A percentile compares a stretch with the other conserved stretches of the same genome.
phyloP scores from a whole-genome alignment of 2,329 filamentous ascomycete species.

The Monosporascus sp. region DNA sequence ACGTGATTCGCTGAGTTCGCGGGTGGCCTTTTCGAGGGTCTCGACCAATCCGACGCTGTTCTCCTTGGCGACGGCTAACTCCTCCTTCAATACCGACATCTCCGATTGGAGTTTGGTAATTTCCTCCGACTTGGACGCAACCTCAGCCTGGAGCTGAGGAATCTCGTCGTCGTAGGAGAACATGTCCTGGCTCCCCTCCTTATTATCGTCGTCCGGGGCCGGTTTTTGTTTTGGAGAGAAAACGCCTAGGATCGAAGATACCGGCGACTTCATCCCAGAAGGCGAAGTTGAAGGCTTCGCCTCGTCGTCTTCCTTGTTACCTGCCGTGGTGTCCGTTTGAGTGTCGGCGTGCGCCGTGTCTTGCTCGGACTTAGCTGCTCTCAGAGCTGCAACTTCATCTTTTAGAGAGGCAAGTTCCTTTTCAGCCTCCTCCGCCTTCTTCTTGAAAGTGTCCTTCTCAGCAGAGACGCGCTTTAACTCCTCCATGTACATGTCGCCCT shows the following conservation, averaged over 20 bases:
- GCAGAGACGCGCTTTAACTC: slow-evolving; percentile 82
- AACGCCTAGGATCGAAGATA: slow-evolving; percentile 41
- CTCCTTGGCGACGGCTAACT: slow-evolving; percentile 67
- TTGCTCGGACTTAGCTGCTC: slow-evolving; percentile 25
- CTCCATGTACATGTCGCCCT: slow-evolving; percentile 88
- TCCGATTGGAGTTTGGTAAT: slow-evolving; percentile 65
- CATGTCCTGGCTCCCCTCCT: slow-evolving; percentile 59
- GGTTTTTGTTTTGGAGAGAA: slow-evolving; percentile 44
- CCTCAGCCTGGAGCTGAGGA: slow-evolving; percentile 69
- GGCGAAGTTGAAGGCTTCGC: slow-evolving; percentile 13
- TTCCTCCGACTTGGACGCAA: slow-evolving; percentile 64
- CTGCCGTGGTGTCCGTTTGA: slow-evolving; percentile 10
- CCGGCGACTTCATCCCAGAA: slow-evolving; percentile 38
- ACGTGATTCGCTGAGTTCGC: slow-evolving; percentile 50
- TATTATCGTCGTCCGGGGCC: slow-evolving; percentile 28
- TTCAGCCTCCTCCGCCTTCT: slow-evolving; percentile 65
- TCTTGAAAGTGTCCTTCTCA: slow-evolving; percentile 76
- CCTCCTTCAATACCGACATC: slow-evolving; percentile 61
- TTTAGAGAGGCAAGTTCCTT: slow-evolving; percentile 55
- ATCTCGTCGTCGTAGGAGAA: slow-evolving; percentile 91
- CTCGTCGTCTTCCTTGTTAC: slow-evolving; percentile 27
- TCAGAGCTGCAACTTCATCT: slow-evolving; percentile 55
- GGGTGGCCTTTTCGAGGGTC: slow-evolving; percentile 62
- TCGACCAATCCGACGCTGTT: slow-evolving; percentile 61
- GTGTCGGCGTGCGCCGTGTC: slow-evolving; percentile 5